These are phyloP conservation scores for Sordariomycetes sp. DNA, from an alignment of 2,329 filamentous ascomycete genomes.

Conservation along the genomic window DNA sequence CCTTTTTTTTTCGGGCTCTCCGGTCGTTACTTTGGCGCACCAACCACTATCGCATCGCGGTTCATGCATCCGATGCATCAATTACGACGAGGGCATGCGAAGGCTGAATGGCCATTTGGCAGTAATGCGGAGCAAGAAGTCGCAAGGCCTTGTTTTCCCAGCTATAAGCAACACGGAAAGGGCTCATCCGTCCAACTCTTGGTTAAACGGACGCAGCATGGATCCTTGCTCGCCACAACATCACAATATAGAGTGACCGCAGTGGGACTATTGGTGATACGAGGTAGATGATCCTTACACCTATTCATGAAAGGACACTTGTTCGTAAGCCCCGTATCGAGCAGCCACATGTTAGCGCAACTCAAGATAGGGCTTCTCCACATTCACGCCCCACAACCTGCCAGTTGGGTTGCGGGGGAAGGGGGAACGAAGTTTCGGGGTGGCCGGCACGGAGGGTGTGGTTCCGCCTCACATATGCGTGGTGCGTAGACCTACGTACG, in stretches of 20 bases:
- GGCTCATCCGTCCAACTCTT: not conserved
- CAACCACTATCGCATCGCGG: no score
- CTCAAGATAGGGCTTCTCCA: not conserved
- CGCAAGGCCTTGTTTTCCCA: not conserved
- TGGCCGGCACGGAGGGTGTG: not conserved
- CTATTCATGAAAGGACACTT: not conserved
- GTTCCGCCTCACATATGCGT: not conserved
- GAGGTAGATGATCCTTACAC: not conserved
- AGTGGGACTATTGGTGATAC: not conserved
- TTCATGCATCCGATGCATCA: no score
- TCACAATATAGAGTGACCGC: not conserved
- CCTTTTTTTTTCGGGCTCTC: no score
- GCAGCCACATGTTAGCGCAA: not conserved
- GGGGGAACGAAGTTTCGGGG: not conserved
- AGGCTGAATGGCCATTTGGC: no score
- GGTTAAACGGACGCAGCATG: not conserved
- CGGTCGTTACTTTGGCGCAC: no score
- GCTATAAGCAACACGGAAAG: not conserved
- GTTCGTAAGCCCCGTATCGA: not conserved
- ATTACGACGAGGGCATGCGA: no score
- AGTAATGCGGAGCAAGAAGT: not conserved
- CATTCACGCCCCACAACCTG: not conserved
- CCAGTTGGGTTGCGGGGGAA: not conserved
- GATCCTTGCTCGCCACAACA: not conserved
- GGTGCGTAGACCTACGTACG: not conserved